These are phyloP conservation scores for Lentinula sp. DNA, from an alignment of 768 basidiomycete species.

Conservation along the genomic window DNA sequence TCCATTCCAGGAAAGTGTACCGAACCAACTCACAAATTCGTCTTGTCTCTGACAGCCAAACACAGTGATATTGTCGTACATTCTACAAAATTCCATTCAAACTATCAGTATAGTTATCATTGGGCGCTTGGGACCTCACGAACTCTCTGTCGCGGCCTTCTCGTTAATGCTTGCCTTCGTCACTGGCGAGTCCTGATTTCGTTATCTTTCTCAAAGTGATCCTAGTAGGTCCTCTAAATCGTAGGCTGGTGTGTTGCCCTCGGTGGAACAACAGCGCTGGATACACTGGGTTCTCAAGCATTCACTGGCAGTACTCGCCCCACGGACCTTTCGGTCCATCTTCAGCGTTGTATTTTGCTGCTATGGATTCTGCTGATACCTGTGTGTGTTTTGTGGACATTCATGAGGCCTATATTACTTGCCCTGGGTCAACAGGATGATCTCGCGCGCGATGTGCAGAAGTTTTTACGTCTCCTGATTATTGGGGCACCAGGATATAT, in stretches of 20 bases:
- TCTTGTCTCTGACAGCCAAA: slow-evolving; percentile 1
- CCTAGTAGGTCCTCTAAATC: slow-evolving; percentile 30
- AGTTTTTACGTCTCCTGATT: slow-evolving; percentile 58
- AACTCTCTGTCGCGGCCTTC: slow-evolving; percentile 68
- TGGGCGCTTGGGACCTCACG: slow-evolving; percentile 62
- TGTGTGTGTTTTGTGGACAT: slow-evolving; percentile 56
- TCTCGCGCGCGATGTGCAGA: slow-evolving; percentile 56
- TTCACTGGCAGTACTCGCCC: slow-evolving; percentile 57
- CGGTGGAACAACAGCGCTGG: slow-evolving; percentile 73
- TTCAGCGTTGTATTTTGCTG: slow-evolving; percentile 63
- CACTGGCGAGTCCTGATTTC: slow-evolving; percentile 53
- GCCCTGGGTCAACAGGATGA: slow-evolving; percentile 52
- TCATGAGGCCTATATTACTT: slow-evolving; percentile 55
- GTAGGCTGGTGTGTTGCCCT: slow-evolving; percentile 74
- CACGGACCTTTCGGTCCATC: slow-evolving; percentile 65
- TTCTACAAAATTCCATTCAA: slow-evolving; percentile 70
- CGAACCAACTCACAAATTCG: background rate
- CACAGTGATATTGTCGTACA: slow-evolving; percentile 63
- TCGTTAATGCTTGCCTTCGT: slow-evolving; percentile 75
- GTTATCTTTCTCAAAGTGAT: slow-evolving; percentile 30
- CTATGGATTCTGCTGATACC: slow-evolving; percentile 63
- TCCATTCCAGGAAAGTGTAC: slow-evolving; percentile 47
- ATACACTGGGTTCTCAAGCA: slow-evolving; percentile 73
- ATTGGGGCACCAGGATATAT: slow-evolving; percentile 68
- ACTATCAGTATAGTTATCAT: slow-evolving; percentile 57